These are phyloP conservation scores for Globisporangium yorkense DNA, from an alignment of 352 stramenopile genomes.

Conservation along the genomic window DNA sequence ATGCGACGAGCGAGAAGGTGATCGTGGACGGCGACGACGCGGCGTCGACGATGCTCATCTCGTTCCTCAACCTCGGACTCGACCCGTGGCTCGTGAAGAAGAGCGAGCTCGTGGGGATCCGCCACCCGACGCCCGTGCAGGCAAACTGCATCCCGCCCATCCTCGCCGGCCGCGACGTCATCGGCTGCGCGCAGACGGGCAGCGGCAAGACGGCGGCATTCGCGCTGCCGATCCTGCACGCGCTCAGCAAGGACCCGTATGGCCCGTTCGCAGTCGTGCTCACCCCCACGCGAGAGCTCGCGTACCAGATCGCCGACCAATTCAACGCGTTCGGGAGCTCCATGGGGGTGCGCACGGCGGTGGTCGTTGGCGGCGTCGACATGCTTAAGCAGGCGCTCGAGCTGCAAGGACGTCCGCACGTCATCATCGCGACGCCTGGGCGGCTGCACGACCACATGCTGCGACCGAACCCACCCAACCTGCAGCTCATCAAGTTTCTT, in stretches of 20 bases:
- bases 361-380: constrained; percentile 96
- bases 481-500: constrained; percentile 90
- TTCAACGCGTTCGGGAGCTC: constrained; percentile 94
- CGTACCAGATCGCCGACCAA: constrained; percentile 98
- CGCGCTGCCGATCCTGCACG: constrained; percentile 96
- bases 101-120: constrained; percentile 79
- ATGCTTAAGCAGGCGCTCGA: constrained; percentile 90
- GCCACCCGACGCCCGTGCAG: constrained; percentile 87
- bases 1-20: constrained; percentile 32
- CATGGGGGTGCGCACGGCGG: constrained; percentile 80
- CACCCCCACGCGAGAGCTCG: constrained; percentile 96
- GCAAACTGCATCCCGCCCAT: constrained; percentile 89
- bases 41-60: constrained; percentile 46
- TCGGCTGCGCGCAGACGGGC: constrained; percentile 92
- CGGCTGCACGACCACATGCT: constrained; percentile 91
- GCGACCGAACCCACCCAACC: constrained; percentile 85
- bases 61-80: constrained; percentile 81
- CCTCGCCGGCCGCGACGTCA: constrained; percentile 86
- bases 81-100: constrained; percentile 86
- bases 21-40: constrained; percentile 25
- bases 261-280: constrained; percentile 96
- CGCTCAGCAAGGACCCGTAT: constrained; percentile 91
- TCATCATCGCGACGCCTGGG: constrained; percentile 97
- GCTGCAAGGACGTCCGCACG: constrained; percentile 90
- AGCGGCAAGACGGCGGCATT: constrained; percentile 98